Base-by-base conservation (phyloP, 2,329 filamentous ascomycete genomes). In the Calonectria pseudoturangicola region DNA sequence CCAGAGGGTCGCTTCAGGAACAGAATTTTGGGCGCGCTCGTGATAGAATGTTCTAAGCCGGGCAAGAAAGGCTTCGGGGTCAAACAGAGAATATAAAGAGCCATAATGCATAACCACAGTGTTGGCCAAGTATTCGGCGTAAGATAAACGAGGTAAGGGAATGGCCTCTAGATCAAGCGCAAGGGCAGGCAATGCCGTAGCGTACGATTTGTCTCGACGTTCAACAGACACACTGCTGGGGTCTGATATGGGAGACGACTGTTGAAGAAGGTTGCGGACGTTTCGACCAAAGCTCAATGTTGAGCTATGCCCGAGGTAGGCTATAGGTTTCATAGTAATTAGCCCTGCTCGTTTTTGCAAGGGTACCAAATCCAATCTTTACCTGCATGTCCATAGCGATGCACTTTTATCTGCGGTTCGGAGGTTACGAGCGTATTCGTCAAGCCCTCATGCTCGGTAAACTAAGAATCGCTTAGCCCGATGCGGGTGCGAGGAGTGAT, bases 261-360 rank as follows among this genome's bases (percentile, higher is more conserved):
- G 68, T 36, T 77, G 75, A 13, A 77, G 73, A 30, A 77, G 75
- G 8, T 77, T 77, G 39, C 75, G 68, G 9, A 77, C 75, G 36
- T 74, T 77, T 16, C 75, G 71, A 21, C 75, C 75, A 33, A 77
- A 77, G 5, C 72, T 74, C 18, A 77, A 66, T 15, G 75, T 77
- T 18, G 73, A 77, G 33, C 75, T 77, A 13, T 77, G 75, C 0
- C 75, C 75, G 12, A 77, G 75, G 30, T 77, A 77, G 33, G 75
- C 75, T 77, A 4, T 18, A 6, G 5, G 4, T n/a, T 72, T 9
- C 10, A 36, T 6, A 36, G 6, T 3, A 13, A 73, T 50, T 27
- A 18, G 16, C 33, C 12, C 7, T n/a, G 16, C 5, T 12, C 12
- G 18, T 10, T 7, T 33, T 13, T 4, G 7, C 3, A 8, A 39